A percentile compares a stretch with the other conserved stretches of the same genome.
Evolutionary conservation across 2,329 filamentous ascomycete genomes (phyloP).

Genomic region (Ophiocordyceps camponoti-rufipedis): DNA sequence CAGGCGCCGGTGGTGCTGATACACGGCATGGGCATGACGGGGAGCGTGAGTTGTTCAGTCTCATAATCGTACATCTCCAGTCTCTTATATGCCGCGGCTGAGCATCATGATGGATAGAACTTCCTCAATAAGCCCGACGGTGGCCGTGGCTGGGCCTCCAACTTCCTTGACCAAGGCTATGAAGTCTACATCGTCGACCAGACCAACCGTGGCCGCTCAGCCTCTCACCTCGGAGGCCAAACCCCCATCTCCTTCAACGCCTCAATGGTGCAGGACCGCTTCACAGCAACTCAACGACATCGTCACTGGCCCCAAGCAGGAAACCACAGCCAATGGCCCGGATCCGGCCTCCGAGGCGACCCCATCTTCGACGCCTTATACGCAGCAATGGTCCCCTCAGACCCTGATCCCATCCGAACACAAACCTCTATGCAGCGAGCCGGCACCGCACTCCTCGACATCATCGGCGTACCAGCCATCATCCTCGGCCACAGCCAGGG

Average conservation of each 20-base stretch:
- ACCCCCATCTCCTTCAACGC: conserved; percentile 11
- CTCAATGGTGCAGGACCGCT: conserved; percentile 16
- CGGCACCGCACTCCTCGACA: conserved; percentile 22
- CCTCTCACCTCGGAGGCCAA: conserved; percentile 11
- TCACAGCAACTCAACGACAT: conserved; percentile 16
- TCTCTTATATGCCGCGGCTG: neutral
- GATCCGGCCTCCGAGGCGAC: conserved; percentile 19
- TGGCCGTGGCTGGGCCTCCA: conserved; percentile 26
- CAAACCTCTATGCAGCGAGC: conserved; percentile 18
- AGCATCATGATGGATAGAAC: conserved; percentile 10
- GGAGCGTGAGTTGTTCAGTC: conserved; percentile 12
- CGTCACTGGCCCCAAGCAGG: conserved; percentile 19
- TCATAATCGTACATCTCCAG: neutral
- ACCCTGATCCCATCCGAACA: conserved; percentile 13
- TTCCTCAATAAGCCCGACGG: conserved; percentile 16
- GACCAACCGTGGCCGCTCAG: conserved; percentile 24
- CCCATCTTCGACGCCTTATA: conserved; percentile 22
- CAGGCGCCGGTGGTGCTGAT: conserved; percentile 21
- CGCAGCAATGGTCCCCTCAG: conserved; percentile 18
- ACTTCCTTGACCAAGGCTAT: conserved; percentile 25
- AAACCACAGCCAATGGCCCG: conserved; percentile 24
- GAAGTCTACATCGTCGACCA: conserved; percentile 29
- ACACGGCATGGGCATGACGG: conserved; percentile 22
- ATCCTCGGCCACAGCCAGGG: conserved; percentile 28
- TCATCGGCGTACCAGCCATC: conserved; percentile 20